phyloP scores from a whole-genome alignment of 768 basidiomycete genomes.

The Gautieria morchelliformis region DNA sequence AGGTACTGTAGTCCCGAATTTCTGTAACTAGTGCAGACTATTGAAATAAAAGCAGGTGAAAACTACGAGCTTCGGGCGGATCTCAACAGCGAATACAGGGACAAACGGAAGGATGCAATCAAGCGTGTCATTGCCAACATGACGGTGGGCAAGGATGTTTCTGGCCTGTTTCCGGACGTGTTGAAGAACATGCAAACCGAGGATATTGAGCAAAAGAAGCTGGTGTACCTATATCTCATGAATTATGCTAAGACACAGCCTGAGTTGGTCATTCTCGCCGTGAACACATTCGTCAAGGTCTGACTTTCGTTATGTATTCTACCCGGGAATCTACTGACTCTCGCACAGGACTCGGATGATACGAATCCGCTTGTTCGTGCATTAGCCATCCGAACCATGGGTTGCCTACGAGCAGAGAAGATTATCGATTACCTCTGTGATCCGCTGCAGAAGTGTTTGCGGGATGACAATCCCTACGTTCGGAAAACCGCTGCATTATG shows the following conservation, averaged over 20 bases:
- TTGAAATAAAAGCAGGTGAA: conserved; percentile 58
- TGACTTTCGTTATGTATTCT: neutral
- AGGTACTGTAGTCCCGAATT: conserved; percentile 11
- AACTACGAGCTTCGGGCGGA: conserved; percentile 96
- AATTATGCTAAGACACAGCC: conserved; percentile 99
- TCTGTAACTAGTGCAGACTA: neutral
- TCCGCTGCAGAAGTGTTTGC: conserved; percentile 83
- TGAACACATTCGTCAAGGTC: conserved; percentile 89
- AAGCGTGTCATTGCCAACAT: conserved; percentile 96
- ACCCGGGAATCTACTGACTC: neutral
- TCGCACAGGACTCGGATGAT: conserved; percentile 76
- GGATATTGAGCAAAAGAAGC: conserved; percentile 98
- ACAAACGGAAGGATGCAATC: conserved; percentile 96
- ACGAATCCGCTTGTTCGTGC: conserved; percentile 95
- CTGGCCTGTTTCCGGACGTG: conserved; percentile 94
- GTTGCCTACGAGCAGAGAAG: conserved; percentile 93
- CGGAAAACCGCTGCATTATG: conserved; percentile 96
- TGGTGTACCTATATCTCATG: conserved; percentile 98
- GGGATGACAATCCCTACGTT: conserved; percentile 96
- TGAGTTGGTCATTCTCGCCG: conserved; percentile 96
- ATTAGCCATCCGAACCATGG: conserved; percentile 96
- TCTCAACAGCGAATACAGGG: conserved; percentile 92
- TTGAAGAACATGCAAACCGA: conserved; percentile 99
- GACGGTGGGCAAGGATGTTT: conserved; percentile 98
- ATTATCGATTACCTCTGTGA: conserved; percentile 98